Percentiles rank a stretch among this genome's conserved stretches.
Conservation (phyloP, 345 rosid genomes). For the Acer yangbiense region DNA sequence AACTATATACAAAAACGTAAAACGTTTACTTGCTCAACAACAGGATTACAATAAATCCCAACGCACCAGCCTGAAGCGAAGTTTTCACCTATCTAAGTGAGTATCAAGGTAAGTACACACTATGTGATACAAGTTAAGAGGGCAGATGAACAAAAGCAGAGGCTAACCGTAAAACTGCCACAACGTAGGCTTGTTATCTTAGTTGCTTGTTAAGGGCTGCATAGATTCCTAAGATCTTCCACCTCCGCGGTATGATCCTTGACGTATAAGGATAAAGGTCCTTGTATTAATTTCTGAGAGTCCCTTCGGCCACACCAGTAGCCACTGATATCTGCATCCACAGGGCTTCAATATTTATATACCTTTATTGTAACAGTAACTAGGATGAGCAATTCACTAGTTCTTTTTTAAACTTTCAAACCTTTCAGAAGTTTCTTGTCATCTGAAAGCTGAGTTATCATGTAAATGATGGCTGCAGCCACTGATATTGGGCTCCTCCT, state of each 20-base stretch:
- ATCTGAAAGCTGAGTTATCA: constrained; percentile 28
- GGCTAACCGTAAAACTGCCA: neutral
- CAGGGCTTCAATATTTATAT: neutral
- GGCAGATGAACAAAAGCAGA: neutral
- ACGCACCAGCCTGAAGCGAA: no score
- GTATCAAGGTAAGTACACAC: neutral
- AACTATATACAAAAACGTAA: no score
- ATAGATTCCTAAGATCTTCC: constrained; percentile 27
- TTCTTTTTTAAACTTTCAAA: neutral
- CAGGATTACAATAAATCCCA: no score
- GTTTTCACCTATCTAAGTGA: neutral
- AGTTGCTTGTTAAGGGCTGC: constrained; percentile 18
- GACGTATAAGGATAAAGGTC: constrained; percentile 23
- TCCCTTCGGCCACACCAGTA: constrained; percentile 31
- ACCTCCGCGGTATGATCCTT: constrained; percentile 26
- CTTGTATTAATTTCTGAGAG: constrained; percentile 27
- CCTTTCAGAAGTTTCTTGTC: constrained; percentile 7
- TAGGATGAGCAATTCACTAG: neutral
- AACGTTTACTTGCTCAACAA: no score
- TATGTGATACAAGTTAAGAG: neutral
- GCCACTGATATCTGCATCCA: constrained; percentile 25
- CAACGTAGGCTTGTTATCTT: neutral
- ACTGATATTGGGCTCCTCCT: constrained; percentile 32
- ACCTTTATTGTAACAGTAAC: neutral
- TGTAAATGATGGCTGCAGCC: constrained; percentile 33